phyloP scores from a whole-genome alignment of 2,329 filamentous ascomycete species.

The Trichoderma gracile region DNA sequence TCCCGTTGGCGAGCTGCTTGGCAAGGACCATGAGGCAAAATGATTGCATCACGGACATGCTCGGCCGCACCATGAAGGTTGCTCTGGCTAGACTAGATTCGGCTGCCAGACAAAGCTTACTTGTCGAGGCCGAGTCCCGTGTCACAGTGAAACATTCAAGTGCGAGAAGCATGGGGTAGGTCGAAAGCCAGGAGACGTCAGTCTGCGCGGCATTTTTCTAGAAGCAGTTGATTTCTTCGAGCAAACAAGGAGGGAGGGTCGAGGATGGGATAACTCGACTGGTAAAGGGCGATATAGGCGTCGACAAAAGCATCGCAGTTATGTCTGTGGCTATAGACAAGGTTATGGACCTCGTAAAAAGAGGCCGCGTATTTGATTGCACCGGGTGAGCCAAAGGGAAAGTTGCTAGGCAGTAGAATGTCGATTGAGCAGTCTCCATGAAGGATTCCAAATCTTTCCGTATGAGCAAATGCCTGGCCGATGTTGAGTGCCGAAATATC shows the following conservation, averaged over 20 bases:
- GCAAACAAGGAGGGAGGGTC: slow-evolving; percentile 1
- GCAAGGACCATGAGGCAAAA: slow-evolving; percentile 28
- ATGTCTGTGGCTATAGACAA: not conserved
- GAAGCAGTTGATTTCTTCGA: not conserved
- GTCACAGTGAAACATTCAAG: slow-evolving; percentile 20
- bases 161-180: slow-evolving; percentile 26
- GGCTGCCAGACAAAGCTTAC: slow-evolving; percentile 27
- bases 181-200: slow-evolving; percentile 22
- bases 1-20: slow-evolving; percentile 26
- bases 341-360: not conserved
- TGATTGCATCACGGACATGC: slow-evolving; percentile 22
- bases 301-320: slow-evolving; percentile 3
- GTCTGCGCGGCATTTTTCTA: not conserved
- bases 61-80: slow-evolving; percentile 28
- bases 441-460: not conserved
- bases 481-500: slow-evolving; percentile 1
- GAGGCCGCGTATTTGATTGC: not conserved
- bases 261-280: slow-evolving; percentile 11
- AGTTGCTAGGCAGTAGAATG: slow-evolving; percentile 10
- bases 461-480: not conserved
- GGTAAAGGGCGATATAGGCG: slow-evolving; percentile 3
- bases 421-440: slow-evolving; percentile 7
- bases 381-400: slow-evolving; percentile 1
- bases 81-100: slow-evolving; percentile 28
- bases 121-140: slow-evolving; percentile 4